Conservation (phyloP, 345 rosid species). For the Populus simonii region DNA sequence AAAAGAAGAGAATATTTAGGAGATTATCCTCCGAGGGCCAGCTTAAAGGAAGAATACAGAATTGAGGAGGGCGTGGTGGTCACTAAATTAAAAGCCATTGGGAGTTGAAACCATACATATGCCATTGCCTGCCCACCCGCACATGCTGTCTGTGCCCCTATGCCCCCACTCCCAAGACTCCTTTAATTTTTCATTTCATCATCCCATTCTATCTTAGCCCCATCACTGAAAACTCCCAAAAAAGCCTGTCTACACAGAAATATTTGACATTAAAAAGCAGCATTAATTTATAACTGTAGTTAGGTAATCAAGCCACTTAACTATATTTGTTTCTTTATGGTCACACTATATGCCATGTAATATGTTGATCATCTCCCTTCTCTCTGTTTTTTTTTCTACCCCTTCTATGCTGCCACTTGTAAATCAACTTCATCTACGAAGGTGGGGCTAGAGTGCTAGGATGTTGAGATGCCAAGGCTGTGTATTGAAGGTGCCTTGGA, state of each 20-base stretch:
- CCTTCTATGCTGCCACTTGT: neutral
- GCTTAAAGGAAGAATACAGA: neutral
- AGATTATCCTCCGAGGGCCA: slow-evolving; percentile 7
- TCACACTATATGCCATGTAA: neutral
- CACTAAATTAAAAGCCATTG: slow-evolving; percentile 4
- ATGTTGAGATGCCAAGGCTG: slow-evolving; percentile 20
- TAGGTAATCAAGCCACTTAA: neutral
- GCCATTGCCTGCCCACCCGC: slow-evolving; percentile 16
- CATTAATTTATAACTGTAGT: neutral
- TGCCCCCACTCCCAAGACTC: neutral
- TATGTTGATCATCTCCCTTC: neutral
- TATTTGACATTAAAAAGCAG: neutral
- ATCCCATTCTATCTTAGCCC: neutral
- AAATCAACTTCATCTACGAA: slow-evolving; percentile 1
- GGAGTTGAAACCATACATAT: slow-evolving; percentile 9
- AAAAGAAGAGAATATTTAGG: neutral
- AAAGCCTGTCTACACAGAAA: neutral
- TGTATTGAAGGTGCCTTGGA: slow-evolving; percentile 54
- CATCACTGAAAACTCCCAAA: slow-evolving; percentile 4
- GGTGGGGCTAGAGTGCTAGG: neutral
- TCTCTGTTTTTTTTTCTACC: neutral
- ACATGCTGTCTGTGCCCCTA: slow-evolving; percentile 15
- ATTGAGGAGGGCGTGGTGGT: slow-evolving; percentile 7
- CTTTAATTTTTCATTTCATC: neutral
- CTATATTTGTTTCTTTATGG: neutral